phyloP scores from a whole-genome alignment of 2,329 filamentous ascomycete species.

The Aspergillus texensis region DNA sequence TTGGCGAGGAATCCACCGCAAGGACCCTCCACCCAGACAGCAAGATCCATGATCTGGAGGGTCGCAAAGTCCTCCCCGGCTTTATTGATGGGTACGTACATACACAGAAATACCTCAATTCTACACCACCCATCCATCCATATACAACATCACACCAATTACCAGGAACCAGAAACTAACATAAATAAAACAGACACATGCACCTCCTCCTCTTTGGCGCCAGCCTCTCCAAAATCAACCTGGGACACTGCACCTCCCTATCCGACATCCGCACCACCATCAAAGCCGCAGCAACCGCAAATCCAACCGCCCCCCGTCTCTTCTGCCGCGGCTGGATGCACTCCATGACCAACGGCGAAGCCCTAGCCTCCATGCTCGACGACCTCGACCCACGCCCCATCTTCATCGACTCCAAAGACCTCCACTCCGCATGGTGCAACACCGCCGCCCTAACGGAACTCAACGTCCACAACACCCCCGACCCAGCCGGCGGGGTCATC shows the following conservation, averaged over 20 bases:
- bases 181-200: conserved; percentile 21
- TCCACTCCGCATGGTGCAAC: conserved; percentile 56
- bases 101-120: background rate
- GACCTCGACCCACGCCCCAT: conserved; percentile 52
- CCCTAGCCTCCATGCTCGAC: conserved; percentile 49
- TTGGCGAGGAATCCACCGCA: conserved; percentile 38
- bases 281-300: conserved; percentile 35
- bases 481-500: conserved; percentile 51
- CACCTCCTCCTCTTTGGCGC: conserved; percentile 52
- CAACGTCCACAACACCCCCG: conserved; percentile 40
- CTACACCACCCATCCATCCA: background rate
- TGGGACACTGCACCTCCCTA: conserved; percentile 45
- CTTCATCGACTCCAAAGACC: conserved; percentile 52
- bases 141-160: no score
- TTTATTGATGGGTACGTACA: conserved; percentile 53
- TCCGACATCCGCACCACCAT: conserved; percentile 48
- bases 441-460: conserved; percentile 50
- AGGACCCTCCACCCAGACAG: conserved; percentile 14
- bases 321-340: conserved; percentile 55
- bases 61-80: conserved; percentile 45
- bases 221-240: conserved; percentile 48
- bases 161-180: background rate
- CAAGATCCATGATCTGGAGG: conserved; percentile 36
- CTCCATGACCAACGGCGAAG: conserved; percentile 46
- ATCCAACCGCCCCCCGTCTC: conserved; percentile 45